These are phyloP conservation scores for Lactifluus pinguis DNA, from an alignment of 768 basidiomycete species.

Conservation along the genomic window DNA sequence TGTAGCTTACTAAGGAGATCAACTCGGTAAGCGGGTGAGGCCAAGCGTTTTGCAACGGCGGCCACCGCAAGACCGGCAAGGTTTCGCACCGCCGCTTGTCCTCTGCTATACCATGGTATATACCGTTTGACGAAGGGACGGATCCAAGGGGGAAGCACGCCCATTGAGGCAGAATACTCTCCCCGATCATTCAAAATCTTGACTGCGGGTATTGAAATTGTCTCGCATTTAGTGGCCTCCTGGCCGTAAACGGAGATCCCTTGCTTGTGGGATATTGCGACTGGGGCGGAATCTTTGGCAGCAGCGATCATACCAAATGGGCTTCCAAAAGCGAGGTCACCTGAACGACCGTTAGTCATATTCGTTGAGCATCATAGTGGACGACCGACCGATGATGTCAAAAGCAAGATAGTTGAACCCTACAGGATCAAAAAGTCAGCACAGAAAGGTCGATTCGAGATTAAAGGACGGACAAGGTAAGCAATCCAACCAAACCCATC, in stretches of 20 bases:
- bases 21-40: constrained; percentile 57
- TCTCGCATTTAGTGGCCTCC: constrained; percentile 32
- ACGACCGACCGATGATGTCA: constrained; percentile 57
- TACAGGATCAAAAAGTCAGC: constrained; percentile 11
- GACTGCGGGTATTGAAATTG: constrained; percentile 65
- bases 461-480: constrained; percentile 49
- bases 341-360: constrained; percentile 14
- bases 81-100: constrained; percentile 26
- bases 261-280: constrained; percentile 45
- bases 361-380: not conserved
- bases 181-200: constrained; percentile 48
- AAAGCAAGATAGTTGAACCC: constrained; percentile 60
- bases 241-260: constrained; percentile 48
- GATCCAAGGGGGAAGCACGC: constrained; percentile 31
- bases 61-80: constrained; percentile 28
- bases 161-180: constrained; percentile 34
- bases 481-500: constrained; percentile 64
- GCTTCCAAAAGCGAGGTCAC: constrained; percentile 71
- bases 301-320: constrained; percentile 81
- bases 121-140: constrained; percentile 26
- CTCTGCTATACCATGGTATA: constrained; percentile 31
- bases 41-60: constrained; percentile 61
- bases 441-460: not conserved
- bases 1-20: constrained; percentile 81
- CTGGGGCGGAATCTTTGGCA: constrained; percentile 62